Conservation (phyloP, 805 yeast genomes). For the Allodekkera sacchari region DNA sequence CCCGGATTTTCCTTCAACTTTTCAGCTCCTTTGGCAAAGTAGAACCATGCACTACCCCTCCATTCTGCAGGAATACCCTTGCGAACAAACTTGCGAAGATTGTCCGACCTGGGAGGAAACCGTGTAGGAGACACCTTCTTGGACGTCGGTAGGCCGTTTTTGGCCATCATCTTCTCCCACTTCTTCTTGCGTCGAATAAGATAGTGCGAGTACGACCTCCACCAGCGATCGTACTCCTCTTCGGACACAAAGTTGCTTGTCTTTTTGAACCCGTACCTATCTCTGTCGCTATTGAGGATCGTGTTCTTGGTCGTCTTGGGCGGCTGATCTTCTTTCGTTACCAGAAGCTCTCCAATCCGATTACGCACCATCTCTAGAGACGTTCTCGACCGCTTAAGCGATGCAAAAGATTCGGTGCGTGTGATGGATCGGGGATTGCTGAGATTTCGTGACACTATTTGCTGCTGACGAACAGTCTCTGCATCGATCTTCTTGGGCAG, state of each 20-base stretch:
- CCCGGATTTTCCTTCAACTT: slow-evolving; percentile 62
- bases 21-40: slow-evolving; percentile 72
- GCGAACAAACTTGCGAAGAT: slow-evolving; percentile 70
- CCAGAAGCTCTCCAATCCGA: slow-evolving; percentile 16
- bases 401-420: slow-evolving; percentile 16
- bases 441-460: too few relatives aligned
- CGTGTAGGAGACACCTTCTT: slow-evolving; percentile 40
- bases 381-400: slow-evolving; percentile 16
- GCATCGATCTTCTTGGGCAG: too few relatives aligned
- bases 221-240: slow-evolving; percentile 67
- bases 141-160: slow-evolving; percentile 49
- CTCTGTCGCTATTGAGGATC: slow-evolving; percentile 33
- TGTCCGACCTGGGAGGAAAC: slow-evolving; percentile 74
- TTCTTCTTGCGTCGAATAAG: slow-evolving; percentile 58
- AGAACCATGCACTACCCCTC: slow-evolving; percentile 97
- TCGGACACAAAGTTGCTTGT: slow-evolving; percentile 43
- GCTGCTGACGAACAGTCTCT: too few relatives aligned
- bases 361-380: slow-evolving; percentile 16
- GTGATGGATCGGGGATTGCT: slow-evolving; percentile 12
- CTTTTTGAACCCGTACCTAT: slow-evolving; percentile 84
- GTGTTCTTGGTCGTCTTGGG: slow-evolving; percentile 7
- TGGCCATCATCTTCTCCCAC: slow-evolving; percentile 64
- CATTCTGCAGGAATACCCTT: slow-evolving; percentile 96
- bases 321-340: neutral
- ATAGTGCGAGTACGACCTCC: slow-evolving; percentile 56